These are phyloP conservation scores for Wickerhamiella infanticola DNA, from an alignment of 1,139 yeast species.

Conservation along the genomic window DNA sequence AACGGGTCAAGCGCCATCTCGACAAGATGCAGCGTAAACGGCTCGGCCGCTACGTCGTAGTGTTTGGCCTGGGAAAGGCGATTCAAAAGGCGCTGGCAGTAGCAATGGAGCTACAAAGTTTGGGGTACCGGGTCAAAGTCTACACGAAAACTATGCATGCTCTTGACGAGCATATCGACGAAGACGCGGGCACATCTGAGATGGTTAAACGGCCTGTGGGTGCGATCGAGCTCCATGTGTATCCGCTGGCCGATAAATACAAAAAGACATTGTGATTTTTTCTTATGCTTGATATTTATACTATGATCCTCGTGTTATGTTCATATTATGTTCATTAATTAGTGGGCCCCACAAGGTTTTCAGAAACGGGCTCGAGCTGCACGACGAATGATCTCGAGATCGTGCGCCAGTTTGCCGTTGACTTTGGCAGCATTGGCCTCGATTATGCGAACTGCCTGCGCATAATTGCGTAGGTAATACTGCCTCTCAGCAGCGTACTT, in stretches of 20 bases:
- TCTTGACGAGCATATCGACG: conserved; percentile 16
- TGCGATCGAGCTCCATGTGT: conserved; percentile 11
- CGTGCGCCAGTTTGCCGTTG: not conserved
- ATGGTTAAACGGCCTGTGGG: conserved; percentile 15
- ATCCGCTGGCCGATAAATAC: not conserved
- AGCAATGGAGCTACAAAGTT: conserved; percentile 18
- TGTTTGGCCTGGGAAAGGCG: conserved; percentile 23
- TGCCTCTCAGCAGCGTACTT: conserved; percentile 24
- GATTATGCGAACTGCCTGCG: conserved; percentile 17
- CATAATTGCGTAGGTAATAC: conserved; percentile 20
- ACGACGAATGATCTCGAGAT: not conserved
- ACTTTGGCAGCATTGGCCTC: conserved; percentile 7
- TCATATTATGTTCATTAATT: not conserved
- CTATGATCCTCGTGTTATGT: not conserved
- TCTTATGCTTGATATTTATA: too few species aligned
- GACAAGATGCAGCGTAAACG: conserved; percentile 5
- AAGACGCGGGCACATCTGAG: conserved; percentile 9
- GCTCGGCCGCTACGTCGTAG: conserved; percentile 13
- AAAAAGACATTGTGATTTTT: not conserved
- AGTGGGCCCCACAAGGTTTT: not conserved
- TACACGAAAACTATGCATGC: conserved; percentile 14
- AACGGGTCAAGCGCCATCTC: conserved; percentile 16
- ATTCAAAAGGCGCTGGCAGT: conserved; percentile 20
- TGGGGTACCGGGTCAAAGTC: conserved; percentile 15
- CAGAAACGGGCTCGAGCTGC: not conserved